Conservation (phyloP, 2,329 filamentous ascomycete species). For the Botrytis elliptica region DNA sequence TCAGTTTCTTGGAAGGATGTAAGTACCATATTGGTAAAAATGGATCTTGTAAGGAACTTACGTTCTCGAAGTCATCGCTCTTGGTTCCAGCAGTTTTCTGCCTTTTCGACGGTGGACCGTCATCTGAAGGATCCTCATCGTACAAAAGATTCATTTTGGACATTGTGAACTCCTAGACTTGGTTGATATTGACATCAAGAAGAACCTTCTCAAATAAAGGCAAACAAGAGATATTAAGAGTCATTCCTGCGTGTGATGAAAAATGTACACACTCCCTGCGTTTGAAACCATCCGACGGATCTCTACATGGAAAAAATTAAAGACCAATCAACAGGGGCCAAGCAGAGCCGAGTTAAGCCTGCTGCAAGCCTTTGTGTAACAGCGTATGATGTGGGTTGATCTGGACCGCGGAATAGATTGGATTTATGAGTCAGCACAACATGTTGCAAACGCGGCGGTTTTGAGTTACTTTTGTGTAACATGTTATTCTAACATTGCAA, state of each 20-base stretch:
- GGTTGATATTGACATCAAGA: background rate
- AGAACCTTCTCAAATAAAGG: background rate
- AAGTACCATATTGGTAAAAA: background rate
- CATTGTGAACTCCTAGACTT: background rate
- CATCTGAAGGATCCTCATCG: background rate
- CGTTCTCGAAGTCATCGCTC: background rate
- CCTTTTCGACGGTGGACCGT: background rate
- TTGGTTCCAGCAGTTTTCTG: background rate
- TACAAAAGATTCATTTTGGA: background rate
- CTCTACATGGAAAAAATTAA: background rate
- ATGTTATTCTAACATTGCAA: background rate
- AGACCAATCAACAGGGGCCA: background rate
- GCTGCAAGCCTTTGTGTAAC: background rate
- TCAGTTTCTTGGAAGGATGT: background rate
- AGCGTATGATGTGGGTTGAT: background rate
- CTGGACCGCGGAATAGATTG: background rate
- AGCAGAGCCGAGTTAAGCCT: slow-evolving; percentile 2
- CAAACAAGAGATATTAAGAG: background rate
- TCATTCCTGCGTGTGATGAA: too few relatives aligned
- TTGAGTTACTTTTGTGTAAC: background rate
- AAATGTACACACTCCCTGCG: background rate
- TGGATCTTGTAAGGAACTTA: background rate
- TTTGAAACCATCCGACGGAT: background rate
- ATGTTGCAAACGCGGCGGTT: background rate
- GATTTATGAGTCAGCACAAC: background rate